Base-by-base conservation (phyloP, 148 eudicot genomes). In the Rheum nobile region DNA sequence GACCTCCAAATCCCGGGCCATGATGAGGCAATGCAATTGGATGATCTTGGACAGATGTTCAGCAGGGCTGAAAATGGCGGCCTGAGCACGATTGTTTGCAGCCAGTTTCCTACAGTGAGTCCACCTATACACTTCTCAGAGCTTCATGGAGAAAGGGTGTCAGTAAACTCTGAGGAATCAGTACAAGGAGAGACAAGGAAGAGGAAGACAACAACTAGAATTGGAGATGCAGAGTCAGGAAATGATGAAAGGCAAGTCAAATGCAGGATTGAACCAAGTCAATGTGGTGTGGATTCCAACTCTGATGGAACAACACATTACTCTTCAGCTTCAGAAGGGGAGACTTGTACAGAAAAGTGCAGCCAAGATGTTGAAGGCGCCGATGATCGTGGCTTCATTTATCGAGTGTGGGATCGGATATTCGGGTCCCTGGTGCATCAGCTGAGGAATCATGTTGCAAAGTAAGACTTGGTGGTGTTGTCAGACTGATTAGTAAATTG, bases 161-260 rank as follows among this genome's bases (percentile, higher is more conserved):
- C 41, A 2, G 6, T 65, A 0, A 31, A 16, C 19, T 65, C 70
- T 6, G 70, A 65, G 37, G 70, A 65, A 0, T 65, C 70, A 17
- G 70, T 65, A 32, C 39, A 32, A 65, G 22, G 70, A 32, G 41
- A 65, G 32, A 34, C 22, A 17, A 6, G 4, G 70, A 65, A 65
- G 17, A 17, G 70, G 17, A 61, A 61, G 35, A 14, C 34, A 29
- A 61, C 34, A 13, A 65, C 70, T 32, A 16, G 39, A 32, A 41
- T 65, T 65, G 39, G 39, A 65, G 70, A 65, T 29, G 67, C 57
- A 17, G 57, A 50, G 57, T 50, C 57, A 50, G 55, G 55, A 17
- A 48, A 16, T n/a, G 63, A 55, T 22, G 63, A 31, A 0, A 59
- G 67, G 7, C 21, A 32, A 14, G 67, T 57, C 31, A 57, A 54